phyloP scores from a whole-genome alignment of 345 rosid genomes.

The Linum usitatissimum region DNA sequence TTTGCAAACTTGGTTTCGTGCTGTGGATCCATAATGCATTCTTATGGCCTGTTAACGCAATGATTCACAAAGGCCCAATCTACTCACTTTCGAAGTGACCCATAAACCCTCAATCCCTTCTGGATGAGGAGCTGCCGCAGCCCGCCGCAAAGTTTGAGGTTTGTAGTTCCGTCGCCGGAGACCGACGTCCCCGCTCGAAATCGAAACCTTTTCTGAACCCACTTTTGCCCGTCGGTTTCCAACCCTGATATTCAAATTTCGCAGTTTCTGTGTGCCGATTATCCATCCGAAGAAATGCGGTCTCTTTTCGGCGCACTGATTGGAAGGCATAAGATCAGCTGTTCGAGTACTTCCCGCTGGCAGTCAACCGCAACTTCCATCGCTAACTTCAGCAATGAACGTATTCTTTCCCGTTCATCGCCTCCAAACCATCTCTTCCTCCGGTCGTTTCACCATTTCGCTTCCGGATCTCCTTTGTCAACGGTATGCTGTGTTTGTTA shows the following conservation, averaged over 20 bases:
- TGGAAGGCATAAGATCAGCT: slow-evolving; percentile 16
- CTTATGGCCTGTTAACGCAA: too few species aligned
- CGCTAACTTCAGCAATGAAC: not conserved
- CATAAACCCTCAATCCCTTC: too few species aligned
- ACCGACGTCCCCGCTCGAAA: too few species aligned
- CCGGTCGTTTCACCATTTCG: slow-evolving; percentile 12
- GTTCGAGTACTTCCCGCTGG: slow-evolving; percentile 10
- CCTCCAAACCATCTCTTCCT: slow-evolving; percentile 4
- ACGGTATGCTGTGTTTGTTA: not conserved
- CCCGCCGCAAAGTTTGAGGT: too few species aligned
- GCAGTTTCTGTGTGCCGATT: not conserved
- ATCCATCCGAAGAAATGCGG: slow-evolving; percentile 21
- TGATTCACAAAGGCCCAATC: too few species aligned
- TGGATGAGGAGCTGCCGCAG: too few species aligned
- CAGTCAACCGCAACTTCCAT: slow-evolving; percentile 5
- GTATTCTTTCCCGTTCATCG: slow-evolving; percentile 2
- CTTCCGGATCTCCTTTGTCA: slow-evolving; percentile 10
- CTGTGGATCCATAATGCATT: too few species aligned
- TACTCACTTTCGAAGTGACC: too few species aligned
- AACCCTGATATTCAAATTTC: not conserved
- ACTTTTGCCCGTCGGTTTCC: too few species aligned
- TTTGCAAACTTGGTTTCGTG: too few species aligned
- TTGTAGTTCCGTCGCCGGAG: too few species aligned
- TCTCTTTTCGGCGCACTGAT: slow-evolving; percentile 23
- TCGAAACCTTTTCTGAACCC: too few species aligned